Evolutionary conservation across 1,284 basidiomycete genomes (phyloP), one percentile per base, ranked within the genome.

Genomic region (Phylloboletellus chloephorus): DNA sequence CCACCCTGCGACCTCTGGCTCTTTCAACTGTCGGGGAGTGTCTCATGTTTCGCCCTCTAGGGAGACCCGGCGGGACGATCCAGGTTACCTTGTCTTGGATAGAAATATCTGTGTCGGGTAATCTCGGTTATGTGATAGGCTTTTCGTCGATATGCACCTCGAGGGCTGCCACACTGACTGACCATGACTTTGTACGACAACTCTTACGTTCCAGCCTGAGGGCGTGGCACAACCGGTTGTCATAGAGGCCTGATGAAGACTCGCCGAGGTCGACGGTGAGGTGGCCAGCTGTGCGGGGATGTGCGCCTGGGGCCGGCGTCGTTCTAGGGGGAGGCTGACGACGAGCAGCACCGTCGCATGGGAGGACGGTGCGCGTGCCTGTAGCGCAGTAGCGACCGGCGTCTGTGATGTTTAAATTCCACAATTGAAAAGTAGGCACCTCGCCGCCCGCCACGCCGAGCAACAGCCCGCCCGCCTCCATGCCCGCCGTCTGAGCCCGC

Each of bases 171-270:
- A 26, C 17, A 51, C 64, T 41, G 46, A 82, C 85, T 86, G 31
- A 90, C 92, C 92, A 96, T 26, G 85, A 89, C 63, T 89, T 2
- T 92, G 92, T 12, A 95, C 68, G 43, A 95, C 90, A 3, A 96
- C 91, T 52, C 81, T 83, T 29, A 96, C 87, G 51, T 90, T 75
- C 86, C 88, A 92, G 4, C 83, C 86, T 81, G 37, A 51, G 31
- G 30, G 34, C 15, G 39, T 46, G 39, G 47, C 23, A 50, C 41
- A 21, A 43, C 33, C 29, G 29, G 23, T 48, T 32, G 35, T 44
- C 36, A 34, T 40, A 46, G 35, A 39, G n/a, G 20, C 22, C 21
- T 36, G 15, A 34, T 16, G 4, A 23, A 29, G 31, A 49, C 60
- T 47, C 53, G 84, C 85, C 83, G 16, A 92, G 72, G 40, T 73